Conservation (phyloP, 78 protist species). For the Dictyostelium citrinum region DNA sequence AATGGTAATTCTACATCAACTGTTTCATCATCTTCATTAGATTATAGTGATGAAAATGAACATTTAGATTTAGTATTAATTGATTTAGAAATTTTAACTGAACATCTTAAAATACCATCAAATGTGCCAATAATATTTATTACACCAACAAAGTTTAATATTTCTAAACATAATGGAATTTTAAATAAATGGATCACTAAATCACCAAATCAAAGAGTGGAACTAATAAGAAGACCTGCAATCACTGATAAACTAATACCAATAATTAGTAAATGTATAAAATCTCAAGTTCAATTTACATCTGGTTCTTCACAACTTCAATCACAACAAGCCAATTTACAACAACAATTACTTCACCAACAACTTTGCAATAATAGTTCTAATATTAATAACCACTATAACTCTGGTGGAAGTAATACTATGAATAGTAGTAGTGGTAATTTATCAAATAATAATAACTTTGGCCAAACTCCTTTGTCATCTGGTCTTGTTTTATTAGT, state of each 20-base stretch:
- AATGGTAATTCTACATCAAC: not conserved
- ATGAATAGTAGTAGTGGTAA: not conserved
- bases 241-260: slow-evolving; percentile 47
- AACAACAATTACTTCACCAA: not conserved
- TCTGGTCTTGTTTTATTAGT: not conserved
- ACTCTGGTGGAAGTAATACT: not conserved
- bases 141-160: slow-evolving; percentile 62
- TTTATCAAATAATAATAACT: not conserved
- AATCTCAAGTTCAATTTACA: not conserved
- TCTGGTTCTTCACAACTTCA: slow-evolving; percentile 7
- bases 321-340: not conserved
- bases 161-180: slow-evolving; percentile 21
- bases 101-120: not conserved
- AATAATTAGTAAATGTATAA: slow-evolving; percentile 10
- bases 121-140: slow-evolving; percentile 23
- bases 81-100: slow-evolving; percentile 34
- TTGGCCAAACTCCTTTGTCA: slow-evolving; percentile 1
- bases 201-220: not conserved
- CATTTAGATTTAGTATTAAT: slow-evolving; percentile 21
- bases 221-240: slow-evolving; percentile 58
- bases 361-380: not conserved
- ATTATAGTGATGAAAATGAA: not conserved
- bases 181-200: not conserved
- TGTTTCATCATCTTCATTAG: not conserved
- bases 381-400: not conserved